phyloP scores from a whole-genome alignment of 2,329 filamentous ascomycete genomes.

The Ceratocystiopsis sp. region DNA sequence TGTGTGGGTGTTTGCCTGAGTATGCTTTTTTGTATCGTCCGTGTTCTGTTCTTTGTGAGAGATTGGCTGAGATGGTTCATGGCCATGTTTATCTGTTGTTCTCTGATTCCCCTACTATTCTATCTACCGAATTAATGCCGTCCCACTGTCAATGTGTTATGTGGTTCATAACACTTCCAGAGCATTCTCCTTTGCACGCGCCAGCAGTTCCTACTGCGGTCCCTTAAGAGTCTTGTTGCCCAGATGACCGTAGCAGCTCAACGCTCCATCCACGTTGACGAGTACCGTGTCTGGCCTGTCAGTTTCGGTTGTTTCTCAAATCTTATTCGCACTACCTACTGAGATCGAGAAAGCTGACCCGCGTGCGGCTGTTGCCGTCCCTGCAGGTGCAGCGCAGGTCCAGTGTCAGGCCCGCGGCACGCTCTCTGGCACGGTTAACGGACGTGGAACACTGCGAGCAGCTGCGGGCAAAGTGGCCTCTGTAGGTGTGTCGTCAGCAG shows the following conservation, averaged over 20 bases:
- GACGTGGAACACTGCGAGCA: neutral
- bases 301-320: neutral
- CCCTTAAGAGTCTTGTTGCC: conserved; percentile 18
- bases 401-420: conserved; percentile 6
- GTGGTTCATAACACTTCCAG: no score
- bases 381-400: conserved; percentile 12
- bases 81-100: no score
- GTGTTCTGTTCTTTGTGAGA: no score
- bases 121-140: no score
- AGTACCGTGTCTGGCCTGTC: conserved; percentile 17
- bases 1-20: no score
- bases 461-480: no score
- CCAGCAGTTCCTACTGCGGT: neutral
- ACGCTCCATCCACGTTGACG: conserved; percentile 19
- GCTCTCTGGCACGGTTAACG: neutral
- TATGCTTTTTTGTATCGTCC: no score
- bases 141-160: no score
- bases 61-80: no score
- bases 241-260: conserved; percentile 20
- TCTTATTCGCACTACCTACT: conserved; percentile 7
- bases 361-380: conserved; percentile 2
- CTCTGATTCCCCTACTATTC: no score
- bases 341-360: conserved; percentile 9
- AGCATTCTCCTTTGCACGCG: no score
- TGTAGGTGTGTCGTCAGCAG: neutral